phyloP scores from a whole-genome alignment of 169 alveolate genomes.

The Pseudocohnilembus persalinus region DNA sequence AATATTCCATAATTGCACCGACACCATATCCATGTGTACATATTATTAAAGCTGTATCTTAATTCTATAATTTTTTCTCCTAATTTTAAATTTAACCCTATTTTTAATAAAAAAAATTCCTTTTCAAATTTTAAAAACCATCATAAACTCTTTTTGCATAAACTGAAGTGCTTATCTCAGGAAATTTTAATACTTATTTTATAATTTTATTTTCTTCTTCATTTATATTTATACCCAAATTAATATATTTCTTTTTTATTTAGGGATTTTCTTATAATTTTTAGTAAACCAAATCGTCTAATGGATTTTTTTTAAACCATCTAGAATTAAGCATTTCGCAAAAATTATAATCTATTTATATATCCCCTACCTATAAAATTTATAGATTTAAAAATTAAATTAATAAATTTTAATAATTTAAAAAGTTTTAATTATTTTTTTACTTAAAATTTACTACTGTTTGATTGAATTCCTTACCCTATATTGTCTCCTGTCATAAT shows the following conservation, averaged over 20 bases:
- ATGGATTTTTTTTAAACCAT: background rate
- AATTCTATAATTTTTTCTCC: background rate
- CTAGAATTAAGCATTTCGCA: background rate
- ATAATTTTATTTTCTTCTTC: too few species aligned
- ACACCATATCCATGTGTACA: background rate
- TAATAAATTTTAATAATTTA: too few species aligned
- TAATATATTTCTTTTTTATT: too few species aligned
- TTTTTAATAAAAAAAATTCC: too few species aligned
- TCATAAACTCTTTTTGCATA: background rate
- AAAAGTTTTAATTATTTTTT: too few species aligned
- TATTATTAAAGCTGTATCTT: background rate
- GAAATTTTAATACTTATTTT: too few species aligned
- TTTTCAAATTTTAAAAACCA: background rate
- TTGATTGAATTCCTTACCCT: background rate
- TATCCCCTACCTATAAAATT: too few species aligned
- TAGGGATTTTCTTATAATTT: background rate
- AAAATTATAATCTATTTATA: background rate
- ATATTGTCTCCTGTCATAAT: background rate
- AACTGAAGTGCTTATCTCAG: too few species aligned
- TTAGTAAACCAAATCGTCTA: background rate
- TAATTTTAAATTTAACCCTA: too few species aligned
- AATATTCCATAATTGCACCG: background rate
- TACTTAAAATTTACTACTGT: background rate
- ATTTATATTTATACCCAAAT: too few species aligned
- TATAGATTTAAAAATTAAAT: too few species aligned